phyloP scores from a whole-genome alignment of 805 yeast genomes.

The Wickerhamiella musiphila region DNA sequence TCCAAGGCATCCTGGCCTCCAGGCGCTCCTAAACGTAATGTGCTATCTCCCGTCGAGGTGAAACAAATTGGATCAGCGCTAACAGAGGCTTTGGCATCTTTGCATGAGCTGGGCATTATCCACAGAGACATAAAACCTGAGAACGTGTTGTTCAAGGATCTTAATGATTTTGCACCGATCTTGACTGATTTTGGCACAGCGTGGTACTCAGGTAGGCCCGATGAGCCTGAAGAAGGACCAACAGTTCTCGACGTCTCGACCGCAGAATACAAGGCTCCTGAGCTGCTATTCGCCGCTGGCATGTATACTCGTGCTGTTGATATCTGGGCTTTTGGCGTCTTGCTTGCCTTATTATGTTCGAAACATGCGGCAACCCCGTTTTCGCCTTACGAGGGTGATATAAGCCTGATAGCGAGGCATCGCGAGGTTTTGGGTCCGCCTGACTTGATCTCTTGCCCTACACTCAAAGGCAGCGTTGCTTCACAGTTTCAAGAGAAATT shows the following conservation, averaged over 20 bases:
- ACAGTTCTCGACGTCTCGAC: slow-evolving; percentile 40
- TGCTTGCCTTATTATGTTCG: slow-evolving; percentile 37
- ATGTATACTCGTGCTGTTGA: slow-evolving; percentile 42
- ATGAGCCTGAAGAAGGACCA: slow-evolving; percentile 16
- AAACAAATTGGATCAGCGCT: slow-evolving; percentile 6
- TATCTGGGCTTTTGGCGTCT: slow-evolving; percentile 55
- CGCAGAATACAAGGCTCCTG: slow-evolving; percentile 57
- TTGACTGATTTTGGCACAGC: slow-evolving; percentile 59
- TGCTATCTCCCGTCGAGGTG: slow-evolving; percentile 23
- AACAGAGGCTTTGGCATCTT: slow-evolving; percentile 13
- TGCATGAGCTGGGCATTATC: slow-evolving; percentile 20
- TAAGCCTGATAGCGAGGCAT: slow-evolving; percentile 38
- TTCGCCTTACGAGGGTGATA: slow-evolving; percentile 32
- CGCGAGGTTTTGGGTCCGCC: slow-evolving; percentile 44
- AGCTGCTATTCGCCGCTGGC: slow-evolving; percentile 41
- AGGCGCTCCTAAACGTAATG: slow-evolving; percentile 20
- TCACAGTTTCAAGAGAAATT: slow-evolving; percentile 9
- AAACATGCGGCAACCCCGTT: slow-evolving; percentile 24
- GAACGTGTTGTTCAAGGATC: slow-evolving; percentile 40
- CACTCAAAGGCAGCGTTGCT: slow-evolving; percentile 6
- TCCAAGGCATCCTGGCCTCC: slow-evolving; percentile 23
- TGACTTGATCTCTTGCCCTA: slow-evolving; percentile 14
- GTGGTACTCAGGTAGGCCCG: slow-evolving; percentile 23
- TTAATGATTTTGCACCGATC: slow-evolving; percentile 19
- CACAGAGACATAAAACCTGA: slow-evolving; percentile 45